phyloP scores from a whole-genome alignment of 2,329 filamentous ascomycete species.

The Ophiostoma quercus region DNA sequence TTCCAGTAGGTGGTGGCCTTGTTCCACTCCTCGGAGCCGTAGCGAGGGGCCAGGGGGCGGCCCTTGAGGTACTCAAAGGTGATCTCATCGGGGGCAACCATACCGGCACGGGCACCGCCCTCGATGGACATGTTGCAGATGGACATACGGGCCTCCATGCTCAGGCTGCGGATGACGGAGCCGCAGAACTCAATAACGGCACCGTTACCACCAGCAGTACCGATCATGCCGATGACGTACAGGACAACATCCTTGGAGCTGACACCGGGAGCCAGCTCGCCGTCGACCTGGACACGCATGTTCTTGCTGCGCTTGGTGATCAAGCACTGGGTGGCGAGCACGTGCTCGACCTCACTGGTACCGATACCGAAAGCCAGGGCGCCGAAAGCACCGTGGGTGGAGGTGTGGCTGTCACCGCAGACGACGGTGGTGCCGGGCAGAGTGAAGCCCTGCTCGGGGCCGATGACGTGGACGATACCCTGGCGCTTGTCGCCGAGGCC shows the following conservation, averaged over 20 bases:
- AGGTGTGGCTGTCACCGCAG: conserved; percentile 96
- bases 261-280: conserved; percentile 81
- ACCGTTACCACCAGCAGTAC: conserved; percentile 90
- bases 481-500: conserved; percentile 93
- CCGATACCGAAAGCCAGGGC: conserved; percentile 94
- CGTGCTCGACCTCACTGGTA: conserved; percentile 97
- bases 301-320: conserved; percentile 96
- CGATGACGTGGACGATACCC: conserved; percentile 97
- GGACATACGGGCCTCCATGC: conserved; percentile 97
- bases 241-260: conserved; percentile 95
- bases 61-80: conserved; percentile 96
- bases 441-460: conserved; percentile 97
- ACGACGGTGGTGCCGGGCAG: conserved; percentile 94
- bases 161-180: conserved; percentile 80
- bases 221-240: conserved; percentile 86
- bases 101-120: conserved; percentile 87
- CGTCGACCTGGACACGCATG: conserved; percentile 95
- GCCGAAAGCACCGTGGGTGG: conserved; percentile 94
- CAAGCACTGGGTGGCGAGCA: conserved; percentile 90
- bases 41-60: conserved; percentile 79
- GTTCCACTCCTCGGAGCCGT: conserved; percentile 82
- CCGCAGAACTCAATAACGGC: conserved; percentile 97
- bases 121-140: conserved; percentile 99
- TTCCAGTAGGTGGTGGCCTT: conserved; percentile 85
- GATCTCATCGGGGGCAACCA: conserved; percentile 90